phyloP scores from a whole-genome alignment of 116 monocot species.

The Iris pallida region DNA sequence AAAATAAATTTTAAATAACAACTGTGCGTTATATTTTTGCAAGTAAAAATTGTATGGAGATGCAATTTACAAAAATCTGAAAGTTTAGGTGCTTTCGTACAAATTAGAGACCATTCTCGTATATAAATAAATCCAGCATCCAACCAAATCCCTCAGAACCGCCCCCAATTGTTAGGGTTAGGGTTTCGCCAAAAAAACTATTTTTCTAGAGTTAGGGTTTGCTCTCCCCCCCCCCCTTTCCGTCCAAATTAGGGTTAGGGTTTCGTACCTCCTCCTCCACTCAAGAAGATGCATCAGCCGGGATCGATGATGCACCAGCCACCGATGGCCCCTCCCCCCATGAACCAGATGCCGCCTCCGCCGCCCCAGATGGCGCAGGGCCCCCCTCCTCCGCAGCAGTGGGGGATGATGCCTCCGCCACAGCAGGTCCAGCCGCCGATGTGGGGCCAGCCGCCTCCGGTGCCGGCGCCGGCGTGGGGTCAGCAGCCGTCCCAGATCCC shows the following conservation, averaged over 20 bases:
- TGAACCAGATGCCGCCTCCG: slow-evolving; percentile 23
- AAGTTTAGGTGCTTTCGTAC: no score
- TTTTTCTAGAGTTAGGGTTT: slow-evolving; percentile 14
- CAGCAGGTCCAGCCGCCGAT: slow-evolving; percentile 14
- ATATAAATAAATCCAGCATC: no score
- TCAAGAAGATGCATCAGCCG: slow-evolving; percentile 36
- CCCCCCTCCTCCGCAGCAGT: slow-evolving; percentile 21
- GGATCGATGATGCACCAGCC: slow-evolving; percentile 20
- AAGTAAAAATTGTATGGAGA: no score
- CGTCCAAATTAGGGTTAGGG: not conserved
- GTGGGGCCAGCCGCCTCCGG: slow-evolving; percentile 29
- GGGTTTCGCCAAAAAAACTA: no score
- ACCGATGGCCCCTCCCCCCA: slow-evolving; percentile 23
- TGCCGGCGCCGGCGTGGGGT: slow-evolving; percentile 38
- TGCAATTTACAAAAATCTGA: no score
- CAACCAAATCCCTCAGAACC: no score
- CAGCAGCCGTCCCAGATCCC: slow-evolving; percentile 41
- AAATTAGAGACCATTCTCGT: no score
- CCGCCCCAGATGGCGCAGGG: slow-evolving; percentile 18
- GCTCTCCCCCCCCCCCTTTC: not conserved
- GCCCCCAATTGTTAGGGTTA: no score
- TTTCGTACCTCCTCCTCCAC: not conserved
- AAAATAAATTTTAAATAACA: no score
- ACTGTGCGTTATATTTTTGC: no score
- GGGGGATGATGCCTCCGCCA: slow-evolving; percentile 29